Percentiles rank a stretch among this genome's conserved stretches.
Conservation (phyloP, 1,284 basidiomycete species). For the Phlebopus sp. region DNA sequence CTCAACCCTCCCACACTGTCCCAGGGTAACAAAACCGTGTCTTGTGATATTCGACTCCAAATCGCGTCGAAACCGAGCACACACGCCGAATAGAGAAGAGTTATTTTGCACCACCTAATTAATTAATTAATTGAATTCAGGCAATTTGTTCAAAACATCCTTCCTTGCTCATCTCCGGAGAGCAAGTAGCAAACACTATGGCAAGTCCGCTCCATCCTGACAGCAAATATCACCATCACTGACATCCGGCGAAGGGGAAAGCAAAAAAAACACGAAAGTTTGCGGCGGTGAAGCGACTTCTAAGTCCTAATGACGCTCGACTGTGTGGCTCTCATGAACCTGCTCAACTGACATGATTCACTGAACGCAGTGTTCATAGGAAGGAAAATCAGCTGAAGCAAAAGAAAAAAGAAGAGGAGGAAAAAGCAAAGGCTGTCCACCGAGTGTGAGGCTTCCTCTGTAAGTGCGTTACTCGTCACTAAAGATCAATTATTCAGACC, state of each 20-base stretch:
- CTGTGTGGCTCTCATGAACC: conserved; percentile 57
- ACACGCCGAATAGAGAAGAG: no score
- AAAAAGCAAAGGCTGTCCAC: conserved; percentile 68
- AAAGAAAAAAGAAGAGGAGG: conserved; percentile 73
- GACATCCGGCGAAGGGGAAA: conserved; percentile 61
- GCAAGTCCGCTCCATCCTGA: neutral
- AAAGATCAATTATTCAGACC: conserved; percentile 45
- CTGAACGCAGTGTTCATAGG: conserved; percentile 35
- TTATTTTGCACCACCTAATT: neutral
- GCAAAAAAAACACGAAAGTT: conserved; percentile 96
- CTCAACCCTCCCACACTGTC: no score
- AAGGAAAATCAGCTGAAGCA: conserved; percentile 82
- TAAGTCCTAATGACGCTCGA: conserved; percentile 93
- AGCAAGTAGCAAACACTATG: neutral
- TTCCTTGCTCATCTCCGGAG: neutral
- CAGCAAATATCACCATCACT: neutral
- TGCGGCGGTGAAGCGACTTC: conserved; percentile 90
- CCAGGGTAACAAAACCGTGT: no score
- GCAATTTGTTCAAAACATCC: neutral
- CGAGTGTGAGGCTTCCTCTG: conserved; percentile 54
- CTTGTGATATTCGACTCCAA: no score
- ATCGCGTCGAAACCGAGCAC: no score
- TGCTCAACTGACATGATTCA: neutral
- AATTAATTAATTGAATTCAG: neutral
- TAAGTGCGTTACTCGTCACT: conserved; percentile 6